Conservation (phyloP, 2,329 filamentous ascomycete genomes). For the Pyrenochaeta sp. region DNA sequence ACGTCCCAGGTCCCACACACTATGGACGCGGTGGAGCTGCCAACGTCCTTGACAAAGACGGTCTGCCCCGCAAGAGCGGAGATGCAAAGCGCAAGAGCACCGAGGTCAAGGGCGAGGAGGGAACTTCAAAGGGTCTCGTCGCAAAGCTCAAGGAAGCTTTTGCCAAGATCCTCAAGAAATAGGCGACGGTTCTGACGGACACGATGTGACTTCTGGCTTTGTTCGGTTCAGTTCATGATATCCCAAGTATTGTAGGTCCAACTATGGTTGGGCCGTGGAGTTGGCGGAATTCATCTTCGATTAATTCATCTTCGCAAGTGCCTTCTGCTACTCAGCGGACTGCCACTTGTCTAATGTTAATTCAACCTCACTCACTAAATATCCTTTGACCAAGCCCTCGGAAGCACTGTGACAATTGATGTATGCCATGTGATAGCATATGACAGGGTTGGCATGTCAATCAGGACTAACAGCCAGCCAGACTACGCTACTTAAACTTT, state of each 20-base stretch:
- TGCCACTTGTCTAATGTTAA: no score
- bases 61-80: constrained; percentile 43
- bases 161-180: constrained; percentile 52
- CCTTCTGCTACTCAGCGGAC: neutral
- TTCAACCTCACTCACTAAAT: no score
- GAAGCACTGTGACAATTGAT: no score
- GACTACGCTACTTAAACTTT: no score
- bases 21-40: constrained; percentile 78
- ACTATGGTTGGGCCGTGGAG: constrained; percentile 7
- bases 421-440: no score
- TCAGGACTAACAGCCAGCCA: no score
- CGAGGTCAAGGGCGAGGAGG: constrained; percentile 19
- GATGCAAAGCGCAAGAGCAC: constrained; percentile 38
- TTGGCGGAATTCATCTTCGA: constrained; percentile 8
- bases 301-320: neutral
- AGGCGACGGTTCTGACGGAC: no score
- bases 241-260: constrained; percentile 14
- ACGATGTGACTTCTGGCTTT: constrained; percentile 7
- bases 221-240: constrained; percentile 20
- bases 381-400: no score
- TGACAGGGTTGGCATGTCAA: no score
- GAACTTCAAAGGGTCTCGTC: constrained; percentile 49
- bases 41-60: constrained; percentile 62
- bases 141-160: constrained; percentile 64
- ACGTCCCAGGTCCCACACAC: constrained; percentile 67